Evolutionary conservation across 805 yeast genomes (phyloP).

Genomic region (Candida loeiensis): DNA sequence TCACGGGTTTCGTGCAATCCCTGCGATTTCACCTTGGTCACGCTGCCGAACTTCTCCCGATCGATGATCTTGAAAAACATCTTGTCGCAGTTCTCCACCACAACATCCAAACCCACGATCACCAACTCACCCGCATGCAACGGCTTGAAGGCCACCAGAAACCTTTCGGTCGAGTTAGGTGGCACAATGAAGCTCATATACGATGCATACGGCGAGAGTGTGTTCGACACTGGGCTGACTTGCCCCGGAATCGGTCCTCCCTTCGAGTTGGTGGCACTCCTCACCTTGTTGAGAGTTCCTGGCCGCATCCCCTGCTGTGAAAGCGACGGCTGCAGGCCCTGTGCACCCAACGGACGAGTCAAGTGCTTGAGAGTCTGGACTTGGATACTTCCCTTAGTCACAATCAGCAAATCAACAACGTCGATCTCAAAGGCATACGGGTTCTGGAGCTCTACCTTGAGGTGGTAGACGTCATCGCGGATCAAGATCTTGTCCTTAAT

Average conservation of each 20-base stretch:
- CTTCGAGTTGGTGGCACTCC: constrained; percentile 1
- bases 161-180: constrained; percentile 26
- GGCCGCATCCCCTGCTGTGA: constrained; percentile 1
- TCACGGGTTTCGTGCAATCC: not conserved
- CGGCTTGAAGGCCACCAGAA: constrained; percentile 49
- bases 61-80: constrained; percentile 44
- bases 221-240: not conserved
- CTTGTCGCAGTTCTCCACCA: constrained; percentile 47
- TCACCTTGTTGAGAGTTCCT: constrained; percentile 5
- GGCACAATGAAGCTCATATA: constrained; percentile 19
- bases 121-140: constrained; percentile 44
- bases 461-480: constrained; percentile 52
- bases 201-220: constrained; percentile 4
- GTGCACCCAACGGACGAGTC: constrained; percentile 5
- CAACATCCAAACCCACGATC: constrained; percentile 50
- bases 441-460: constrained; percentile 61
- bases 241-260: not conserved
- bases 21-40: constrained; percentile 6
- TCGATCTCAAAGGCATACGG: constrained; percentile 76
- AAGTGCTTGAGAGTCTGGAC: constrained; percentile 26
- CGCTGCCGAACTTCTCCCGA: constrained; percentile 18
- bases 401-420: constrained; percentile 46
- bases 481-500: constrained; percentile 44
- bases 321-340: not conserved
- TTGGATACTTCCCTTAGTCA: constrained; percentile 24